Percentiles rank a stretch among this genome's conserved stretches.
Evolutionary conservation across 306 rosid species (phyloP).

Genomic region (Vicia sativa): DNA sequence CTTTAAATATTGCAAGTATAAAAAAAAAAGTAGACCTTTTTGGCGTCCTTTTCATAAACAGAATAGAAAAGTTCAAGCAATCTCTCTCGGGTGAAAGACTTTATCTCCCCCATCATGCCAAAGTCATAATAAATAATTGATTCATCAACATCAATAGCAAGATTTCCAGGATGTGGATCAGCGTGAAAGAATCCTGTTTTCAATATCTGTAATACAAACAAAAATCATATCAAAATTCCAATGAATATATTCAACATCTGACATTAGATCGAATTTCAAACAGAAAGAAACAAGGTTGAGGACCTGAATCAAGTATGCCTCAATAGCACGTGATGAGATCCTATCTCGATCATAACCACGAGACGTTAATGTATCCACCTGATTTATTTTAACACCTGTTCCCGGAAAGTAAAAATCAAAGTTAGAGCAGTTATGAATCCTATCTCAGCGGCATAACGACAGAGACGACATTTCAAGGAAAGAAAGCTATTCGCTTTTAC

Average conservation of each 20-base stretch:
- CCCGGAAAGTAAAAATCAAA: constrained; percentile 28
- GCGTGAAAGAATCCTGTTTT: constrained; percentile 97
- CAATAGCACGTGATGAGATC: constrained; percentile 81
- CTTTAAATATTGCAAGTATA: constrained; percentile 19
- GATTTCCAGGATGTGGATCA: constrained; percentile 98
- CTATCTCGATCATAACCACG: constrained; percentile 64
- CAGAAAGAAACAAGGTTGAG: constrained; percentile 22
- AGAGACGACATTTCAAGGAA: constrained; percentile 7
- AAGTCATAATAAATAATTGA: constrained; percentile 88
- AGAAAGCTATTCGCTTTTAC: no score
- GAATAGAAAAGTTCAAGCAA: constrained; percentile 87
- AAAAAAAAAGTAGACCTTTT: constrained; percentile 60
- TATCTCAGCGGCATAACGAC: constrained; percentile 22
- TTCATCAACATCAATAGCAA: constrained; percentile 81
- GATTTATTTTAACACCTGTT: constrained; percentile 82
- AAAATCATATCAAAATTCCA: constrained; percentile 12
- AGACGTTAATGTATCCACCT: constrained; percentile 55
- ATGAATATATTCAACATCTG: constrained; percentile 28
- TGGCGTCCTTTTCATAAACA: constrained; percentile 87
- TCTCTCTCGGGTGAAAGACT: constrained; percentile 85
- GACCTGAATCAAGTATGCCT: constrained; percentile 95
- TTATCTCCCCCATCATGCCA: constrained; percentile 98
- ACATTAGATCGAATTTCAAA: constrained; percentile 11
- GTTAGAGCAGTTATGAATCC: constrained; percentile 15
- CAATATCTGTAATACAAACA: constrained; percentile 60